These are phyloP conservation scores for Boletus subparvulus DNA, from an alignment of 768 basidiomycete species.

Conservation along the genomic window DNA sequence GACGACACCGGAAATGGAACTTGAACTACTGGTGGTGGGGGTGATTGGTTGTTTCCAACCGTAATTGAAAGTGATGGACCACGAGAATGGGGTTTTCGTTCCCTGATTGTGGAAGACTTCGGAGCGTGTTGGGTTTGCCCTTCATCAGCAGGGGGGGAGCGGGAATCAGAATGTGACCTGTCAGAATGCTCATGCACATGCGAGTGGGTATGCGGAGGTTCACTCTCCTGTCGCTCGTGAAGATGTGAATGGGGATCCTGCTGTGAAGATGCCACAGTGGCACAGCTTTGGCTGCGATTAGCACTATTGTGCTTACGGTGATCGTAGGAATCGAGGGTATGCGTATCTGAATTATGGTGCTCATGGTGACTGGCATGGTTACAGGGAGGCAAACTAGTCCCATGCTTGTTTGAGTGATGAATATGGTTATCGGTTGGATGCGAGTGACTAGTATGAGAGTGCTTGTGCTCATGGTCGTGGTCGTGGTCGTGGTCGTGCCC, in stretches of 20 bases:
- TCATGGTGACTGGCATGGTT: conserved; percentile 22
- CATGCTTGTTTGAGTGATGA: conserved; percentile 22
- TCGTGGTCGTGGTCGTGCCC: conserved; percentile 15
- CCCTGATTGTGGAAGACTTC: conserved; percentile 22
- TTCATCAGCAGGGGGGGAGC: conserved; percentile 9
- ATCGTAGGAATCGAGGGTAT: conserved; percentile 9
- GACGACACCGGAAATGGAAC: conserved; percentile 29
- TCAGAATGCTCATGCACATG: conserved; percentile 33
- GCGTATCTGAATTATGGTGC: conserved; percentile 15
- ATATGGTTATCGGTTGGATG: conserved; percentile 33
- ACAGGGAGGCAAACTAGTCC: conserved; percentile 14
- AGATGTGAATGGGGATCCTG: conserved; percentile 29
- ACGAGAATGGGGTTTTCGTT: conserved; percentile 38
- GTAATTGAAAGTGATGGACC: conserved; percentile 43
- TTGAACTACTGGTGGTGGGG: conserved; percentile 18
- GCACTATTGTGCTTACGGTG: conserved; percentile 7
- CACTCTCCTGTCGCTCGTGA: conserved; percentile 26
- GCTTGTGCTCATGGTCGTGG: conserved; percentile 26
- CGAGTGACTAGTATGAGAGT: conserved; percentile 37
- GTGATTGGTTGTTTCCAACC: conserved; percentile 20
- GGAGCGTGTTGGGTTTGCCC: conserved; percentile 8
- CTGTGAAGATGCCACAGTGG: conserved; percentile 5
- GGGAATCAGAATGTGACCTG: conserved; percentile 15
- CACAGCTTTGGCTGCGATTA: conserved; percentile 21
- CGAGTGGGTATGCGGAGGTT: conserved; percentile 24